These are phyloP conservation scores for Mycena citricolor DNA, from an alignment of 1,284 basidiomycete species.

Conservation along the genomic window DNA sequence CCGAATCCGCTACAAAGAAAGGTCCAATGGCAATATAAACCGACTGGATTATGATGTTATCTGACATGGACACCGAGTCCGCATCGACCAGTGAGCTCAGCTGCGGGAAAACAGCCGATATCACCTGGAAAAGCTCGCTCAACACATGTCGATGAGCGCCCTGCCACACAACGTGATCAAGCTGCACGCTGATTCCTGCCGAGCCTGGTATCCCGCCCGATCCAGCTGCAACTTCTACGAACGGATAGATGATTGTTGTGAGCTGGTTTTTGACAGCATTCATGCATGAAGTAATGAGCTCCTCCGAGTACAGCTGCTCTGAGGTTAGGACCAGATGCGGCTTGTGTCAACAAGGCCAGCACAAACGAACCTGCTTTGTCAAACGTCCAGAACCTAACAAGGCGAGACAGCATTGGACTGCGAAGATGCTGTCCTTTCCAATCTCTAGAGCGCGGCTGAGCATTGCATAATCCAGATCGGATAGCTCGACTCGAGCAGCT, in stretches of 20 bases:
- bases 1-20: constrained; percentile 80
- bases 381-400: constrained; percentile 77
- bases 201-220: too few relatives aligned
- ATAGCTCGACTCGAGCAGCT: constrained; percentile 35
- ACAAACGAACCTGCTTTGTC: constrained; percentile 71
- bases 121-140: constrained; percentile 64
- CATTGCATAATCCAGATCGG: constrained; percentile 51
- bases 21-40: constrained; percentile 92
- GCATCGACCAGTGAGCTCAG: constrained; percentile 68
- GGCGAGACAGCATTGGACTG: constrained; percentile 80
- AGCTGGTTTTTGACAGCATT: constrained; percentile 78
- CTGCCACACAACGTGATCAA: constrained; percentile 44
- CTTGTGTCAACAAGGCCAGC: not conserved
- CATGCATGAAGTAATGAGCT: constrained; percentile 81
- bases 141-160: constrained; percentile 54
- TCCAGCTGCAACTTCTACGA: constrained; percentile 75
- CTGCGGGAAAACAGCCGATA: constrained; percentile 65
- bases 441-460: constrained; percentile 51
- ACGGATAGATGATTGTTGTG: constrained; percentile 80
- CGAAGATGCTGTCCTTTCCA: constrained; percentile 70
- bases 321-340: not conserved
- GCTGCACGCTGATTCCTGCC: constrained; percentile 42
- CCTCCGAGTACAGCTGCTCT: constrained; percentile 85
- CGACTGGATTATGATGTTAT: constrained; percentile 84
- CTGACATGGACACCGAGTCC: constrained; percentile 77